phyloP scores from a whole-genome alignment of 192 early-diverging fungal species.

The Coemansia sp. region DNA sequence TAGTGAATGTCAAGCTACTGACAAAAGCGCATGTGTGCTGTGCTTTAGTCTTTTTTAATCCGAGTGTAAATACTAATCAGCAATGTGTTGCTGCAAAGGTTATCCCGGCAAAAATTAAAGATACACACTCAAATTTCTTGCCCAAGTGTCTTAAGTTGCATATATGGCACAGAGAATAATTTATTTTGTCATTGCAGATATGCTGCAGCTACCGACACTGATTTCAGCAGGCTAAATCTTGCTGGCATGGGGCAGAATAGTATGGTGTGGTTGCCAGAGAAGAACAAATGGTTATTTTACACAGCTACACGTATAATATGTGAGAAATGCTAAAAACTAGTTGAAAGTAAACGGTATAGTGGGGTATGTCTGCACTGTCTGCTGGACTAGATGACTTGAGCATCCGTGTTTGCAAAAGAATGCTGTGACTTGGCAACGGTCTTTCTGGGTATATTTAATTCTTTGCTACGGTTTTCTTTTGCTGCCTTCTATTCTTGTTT shows the following conservation, averaged over 20 bases:
- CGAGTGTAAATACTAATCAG: background rate
- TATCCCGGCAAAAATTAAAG: background rate
- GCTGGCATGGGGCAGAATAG: background rate
- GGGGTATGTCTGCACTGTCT: background rate
- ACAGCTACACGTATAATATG: background rate
- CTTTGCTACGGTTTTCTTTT: too few species aligned
- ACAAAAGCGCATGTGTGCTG: slow-evolving; percentile 13
- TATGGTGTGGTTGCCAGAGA: background rate
- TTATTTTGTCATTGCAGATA: background rate
- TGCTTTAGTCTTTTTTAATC: background rate
- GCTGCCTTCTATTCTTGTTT: too few species aligned
- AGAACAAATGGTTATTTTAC: background rate
- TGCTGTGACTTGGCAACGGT: too few species aligned
- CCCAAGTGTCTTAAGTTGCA: background rate
- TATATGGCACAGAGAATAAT: background rate
- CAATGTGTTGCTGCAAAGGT: background rate
- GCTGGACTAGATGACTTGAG: too few species aligned
- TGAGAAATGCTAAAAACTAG: background rate
- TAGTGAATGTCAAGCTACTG: too few species aligned
- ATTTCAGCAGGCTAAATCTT: background rate
- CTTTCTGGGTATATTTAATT: too few species aligned
- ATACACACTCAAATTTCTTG: background rate
- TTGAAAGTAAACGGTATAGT: background rate
- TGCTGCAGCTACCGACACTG: background rate
- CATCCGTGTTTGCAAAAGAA: too few species aligned